These are phyloP conservation scores for Heterobasidion annosum DNA, from an alignment of 1,284 basidiomycete genomes.

Conservation along the genomic window DNA sequence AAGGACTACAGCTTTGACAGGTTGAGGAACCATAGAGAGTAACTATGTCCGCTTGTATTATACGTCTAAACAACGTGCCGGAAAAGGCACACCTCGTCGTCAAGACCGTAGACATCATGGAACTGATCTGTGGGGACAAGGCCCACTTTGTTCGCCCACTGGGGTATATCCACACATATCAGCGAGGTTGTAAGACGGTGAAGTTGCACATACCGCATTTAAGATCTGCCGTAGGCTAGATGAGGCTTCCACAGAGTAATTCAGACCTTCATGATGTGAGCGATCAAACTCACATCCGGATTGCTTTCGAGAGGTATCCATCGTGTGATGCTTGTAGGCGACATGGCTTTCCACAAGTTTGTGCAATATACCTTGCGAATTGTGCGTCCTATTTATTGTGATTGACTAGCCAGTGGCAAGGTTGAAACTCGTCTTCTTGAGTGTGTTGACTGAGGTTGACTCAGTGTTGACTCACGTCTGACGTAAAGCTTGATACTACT, in stretches of 20 bases:
- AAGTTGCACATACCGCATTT: slow-evolving; percentile 9
- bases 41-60: slow-evolving; percentile 31
- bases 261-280: background rate
- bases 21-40: slow-evolving; percentile 56
- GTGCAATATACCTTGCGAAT: too few species aligned
- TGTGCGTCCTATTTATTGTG: too few species aligned
- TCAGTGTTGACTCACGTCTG: background rate
- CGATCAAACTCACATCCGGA: slow-evolving; percentile 44
- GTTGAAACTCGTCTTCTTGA: too few species aligned
- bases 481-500: background rate
- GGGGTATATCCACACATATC: background rate
- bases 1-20: slow-evolving; percentile 74
- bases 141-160: slow-evolving; percentile 78
- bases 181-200: background rate
- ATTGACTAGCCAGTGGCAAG: too few species aligned
- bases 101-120: slow-evolving; percentile 77
- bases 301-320: slow-evolving; percentile 79
- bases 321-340: background rate
- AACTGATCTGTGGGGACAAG: slow-evolving; percentile 55
- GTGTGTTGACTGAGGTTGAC: too few species aligned
- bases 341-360: background rate
- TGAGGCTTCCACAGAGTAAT: slow-evolving; percentile 1
- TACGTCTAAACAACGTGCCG: background rate
- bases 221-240: slow-evolving; percentile 11
- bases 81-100: slow-evolving; percentile 44